Evolutionary conservation across 2,329 filamentous ascomycete species (phyloP), one percentile per base, ranked within the genome.

Genomic region (Stachybotrys chartarum): DNA sequence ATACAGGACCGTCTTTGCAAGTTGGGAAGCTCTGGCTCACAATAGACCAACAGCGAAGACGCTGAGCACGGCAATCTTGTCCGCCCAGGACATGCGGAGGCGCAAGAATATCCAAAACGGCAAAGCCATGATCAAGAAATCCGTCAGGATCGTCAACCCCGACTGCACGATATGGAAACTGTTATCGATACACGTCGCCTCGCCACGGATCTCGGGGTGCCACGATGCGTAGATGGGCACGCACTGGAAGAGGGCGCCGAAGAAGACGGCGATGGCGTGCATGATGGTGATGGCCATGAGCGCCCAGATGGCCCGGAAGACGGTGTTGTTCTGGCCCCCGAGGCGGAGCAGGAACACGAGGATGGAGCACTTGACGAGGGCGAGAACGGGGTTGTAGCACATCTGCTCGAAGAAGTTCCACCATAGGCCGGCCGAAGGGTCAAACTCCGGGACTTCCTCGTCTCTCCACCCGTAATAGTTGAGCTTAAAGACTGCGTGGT

Each of bases 301-400:
- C 31, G 53, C 62, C 50, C 65, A 56, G 50, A 74, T 59, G 47
- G 32, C 50, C 17, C 64, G 59, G 30, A 66, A 65, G 11, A 75
- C 60, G 5, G 63, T 66, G 3, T 58, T 63, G 55, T 73, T 74
- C 54, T 73, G 70, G 0, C 71, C 73, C 3, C 71, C 68, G 0
- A 78, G 65, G 1, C 74, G 72, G n/a, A 75, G 64, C 24, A 77
- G 67, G 57, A 77, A 77, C 7, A 77, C 58, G 11, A 78, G 65
- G 30, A 76, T 66, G 1, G 75, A 77, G 11, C 70, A 68, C 58
- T 78, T 78, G 55, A 77, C 73, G 11, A 77, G 64, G 30, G 73
- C 72, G 2, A 78, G 60, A 30, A 77, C 71, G 1, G 75, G 75
- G 47, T 75, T 77, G 63, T 78, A 77, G 2, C 73, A 63, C 46